Conservation (phyloP, 2,329 filamentous ascomycete species). For the Cylindrodendrum hubeiense region DNA sequence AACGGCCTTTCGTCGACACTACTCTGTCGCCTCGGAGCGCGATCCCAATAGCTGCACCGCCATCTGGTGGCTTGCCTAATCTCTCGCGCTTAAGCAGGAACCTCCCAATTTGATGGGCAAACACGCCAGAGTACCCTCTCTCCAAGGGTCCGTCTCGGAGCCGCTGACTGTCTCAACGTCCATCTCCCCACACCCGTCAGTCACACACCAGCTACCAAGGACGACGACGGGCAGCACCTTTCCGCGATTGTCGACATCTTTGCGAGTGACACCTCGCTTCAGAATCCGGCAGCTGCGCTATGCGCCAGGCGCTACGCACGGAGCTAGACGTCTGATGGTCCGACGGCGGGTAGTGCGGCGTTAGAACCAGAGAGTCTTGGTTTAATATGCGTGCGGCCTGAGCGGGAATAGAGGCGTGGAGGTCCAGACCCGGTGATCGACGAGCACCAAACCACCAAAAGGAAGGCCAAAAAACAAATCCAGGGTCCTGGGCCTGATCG, state of each 20-base stretch:
- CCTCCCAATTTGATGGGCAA: conserved; percentile 1
- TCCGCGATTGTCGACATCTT: not conserved
- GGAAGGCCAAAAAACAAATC: conserved; percentile 17
- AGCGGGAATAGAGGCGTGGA: conserved; percentile 23
- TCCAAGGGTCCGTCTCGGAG: not conserved
- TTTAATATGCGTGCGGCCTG: conserved; percentile 26
- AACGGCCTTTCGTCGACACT: conserved; percentile 23
- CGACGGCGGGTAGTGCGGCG: conserved; percentile 9
- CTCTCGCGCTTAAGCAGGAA: conserved; percentile 23
- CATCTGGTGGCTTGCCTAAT: conserved; percentile 35
- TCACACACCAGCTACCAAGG: not conserved
- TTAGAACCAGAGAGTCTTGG: conserved; percentile 25
- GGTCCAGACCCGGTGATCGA: conserved; percentile 35
- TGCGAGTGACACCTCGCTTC: conserved; percentile 6
- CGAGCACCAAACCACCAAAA: conserved; percentile 23
- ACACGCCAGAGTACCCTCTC: not conserved
- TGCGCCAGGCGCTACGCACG: not conserved
- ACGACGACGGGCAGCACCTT: not conserved
- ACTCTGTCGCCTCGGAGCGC: conserved; percentile 5
- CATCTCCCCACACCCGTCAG: not conserved
- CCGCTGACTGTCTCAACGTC: not conserved
- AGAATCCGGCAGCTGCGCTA: not conserved
- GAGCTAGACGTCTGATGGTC: not conserved
- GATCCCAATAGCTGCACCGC: conserved; percentile 12
- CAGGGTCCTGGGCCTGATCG: conserved; percentile 37